phyloP scores from a whole-genome alignment of 768 basidiomycete species.

The Fistulinella prunicolor region DNA sequence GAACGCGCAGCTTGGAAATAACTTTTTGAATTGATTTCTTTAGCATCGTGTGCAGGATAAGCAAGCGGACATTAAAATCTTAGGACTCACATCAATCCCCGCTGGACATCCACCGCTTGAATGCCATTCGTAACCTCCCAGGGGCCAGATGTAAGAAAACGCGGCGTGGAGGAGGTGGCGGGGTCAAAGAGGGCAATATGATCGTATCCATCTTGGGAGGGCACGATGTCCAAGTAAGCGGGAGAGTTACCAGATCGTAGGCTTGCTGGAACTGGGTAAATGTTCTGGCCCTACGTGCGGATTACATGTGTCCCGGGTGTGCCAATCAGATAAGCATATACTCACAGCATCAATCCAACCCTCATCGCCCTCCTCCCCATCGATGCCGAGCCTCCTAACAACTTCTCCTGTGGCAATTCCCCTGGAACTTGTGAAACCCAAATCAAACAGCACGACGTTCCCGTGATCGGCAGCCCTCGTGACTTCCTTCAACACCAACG shows the following conservation, averaged over 20 bases:
- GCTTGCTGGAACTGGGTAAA: conserved; percentile 51
- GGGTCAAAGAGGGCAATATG: conserved; percentile 93
- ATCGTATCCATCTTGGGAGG: conserved; percentile 76
- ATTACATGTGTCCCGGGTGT: conserved; percentile 10
- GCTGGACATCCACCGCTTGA: conserved; percentile 63
- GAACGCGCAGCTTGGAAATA: conserved; percentile 89
- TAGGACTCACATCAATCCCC: conserved; percentile 64
- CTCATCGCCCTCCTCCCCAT: conserved; percentile 84
- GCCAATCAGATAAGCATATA: conserved; percentile 13
- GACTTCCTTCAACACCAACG: conserved; percentile 81
- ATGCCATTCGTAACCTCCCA: conserved; percentile 89
- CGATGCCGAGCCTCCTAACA: conserved; percentile 73
- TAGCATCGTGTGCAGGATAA: conserved; percentile 18
- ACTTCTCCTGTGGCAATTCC: conserved; percentile 45
- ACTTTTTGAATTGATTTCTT: conserved; percentile 39
- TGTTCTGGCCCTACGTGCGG: conserved; percentile 53
- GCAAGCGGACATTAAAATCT: conserved; percentile 32
- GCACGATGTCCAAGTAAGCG: conserved; percentile 90
- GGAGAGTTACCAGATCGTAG: conserved; percentile 43
- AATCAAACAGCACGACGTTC: conserved; percentile 74
- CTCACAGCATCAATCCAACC: conserved; percentile 93
- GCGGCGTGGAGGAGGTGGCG: conserved; percentile 62
- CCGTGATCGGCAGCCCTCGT: conserved; percentile 82
- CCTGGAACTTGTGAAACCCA: conserved; percentile 30
- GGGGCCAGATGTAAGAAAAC: conserved; percentile 79